phyloP scores from a whole-genome alignment of 345 rosid species.

The Hypericum androsaemum region DNA sequence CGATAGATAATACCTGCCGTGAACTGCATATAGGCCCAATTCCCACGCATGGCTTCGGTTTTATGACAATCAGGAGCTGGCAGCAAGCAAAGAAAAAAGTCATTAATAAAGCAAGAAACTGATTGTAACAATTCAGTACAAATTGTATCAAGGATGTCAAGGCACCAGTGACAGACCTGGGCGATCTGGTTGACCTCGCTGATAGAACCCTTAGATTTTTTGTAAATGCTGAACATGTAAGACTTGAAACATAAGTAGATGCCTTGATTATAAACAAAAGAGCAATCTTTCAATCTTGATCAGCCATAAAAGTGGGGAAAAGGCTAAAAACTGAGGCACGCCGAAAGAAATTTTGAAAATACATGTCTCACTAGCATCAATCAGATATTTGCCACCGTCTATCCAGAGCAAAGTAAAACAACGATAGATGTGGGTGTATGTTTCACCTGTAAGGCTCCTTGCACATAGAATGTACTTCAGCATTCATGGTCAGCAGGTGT shows the following conservation, averaged over 20 bases:
- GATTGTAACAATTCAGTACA: slow-evolving; percentile 3
- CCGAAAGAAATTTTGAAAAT: too few species aligned
- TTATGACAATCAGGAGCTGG: slow-evolving; percentile 85
- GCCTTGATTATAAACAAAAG: too few species aligned
- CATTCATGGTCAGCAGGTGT: slow-evolving; percentile 72
- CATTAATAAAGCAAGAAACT: slow-evolving; percentile 8
- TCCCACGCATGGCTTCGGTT: slow-evolving; percentile 63
- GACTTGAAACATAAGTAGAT: slow-evolving; percentile 7
- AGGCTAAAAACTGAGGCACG: too few species aligned
- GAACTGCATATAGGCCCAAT: slow-evolving; percentile 77
- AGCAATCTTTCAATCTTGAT: too few species aligned
- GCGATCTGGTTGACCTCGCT: slow-evolving; percentile 86
- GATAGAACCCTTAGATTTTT: slow-evolving; percentile 80
- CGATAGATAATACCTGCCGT: slow-evolving; percentile 54
- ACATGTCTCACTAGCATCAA: too few species aligned
- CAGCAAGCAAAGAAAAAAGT: slow-evolving; percentile 23
- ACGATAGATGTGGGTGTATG: neutral
- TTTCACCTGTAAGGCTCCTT: slow-evolving; percentile 90
- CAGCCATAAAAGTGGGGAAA: too few species aligned
- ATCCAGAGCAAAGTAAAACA: too few species aligned
- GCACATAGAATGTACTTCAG: slow-evolving; percentile 72
- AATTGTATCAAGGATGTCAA: slow-evolving; percentile 11
- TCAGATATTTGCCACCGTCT: too few species aligned
- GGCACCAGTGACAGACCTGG: slow-evolving; percentile 54
- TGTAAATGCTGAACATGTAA: slow-evolving; percentile 55